A percentile compares a stretch with the other conserved stretches of the same genome.
Evolutionary conservation across 2,329 filamentous ascomycete species (phyloP).

Genomic region (Phoma sp.): DNA sequence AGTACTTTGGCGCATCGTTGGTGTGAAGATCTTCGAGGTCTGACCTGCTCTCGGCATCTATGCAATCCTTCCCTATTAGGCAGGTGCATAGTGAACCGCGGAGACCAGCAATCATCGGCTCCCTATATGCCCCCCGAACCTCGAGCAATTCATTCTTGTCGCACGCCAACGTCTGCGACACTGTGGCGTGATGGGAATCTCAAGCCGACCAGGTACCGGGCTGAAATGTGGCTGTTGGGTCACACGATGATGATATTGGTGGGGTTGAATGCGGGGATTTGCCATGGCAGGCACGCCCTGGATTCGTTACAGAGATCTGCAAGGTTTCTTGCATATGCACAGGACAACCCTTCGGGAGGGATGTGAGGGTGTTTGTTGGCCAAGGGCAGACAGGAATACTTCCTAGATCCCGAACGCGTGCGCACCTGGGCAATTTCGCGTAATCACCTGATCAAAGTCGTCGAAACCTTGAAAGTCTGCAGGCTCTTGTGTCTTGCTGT

Average conservation of each 20-base stretch:
- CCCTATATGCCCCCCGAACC: background rate
- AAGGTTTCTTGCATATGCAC: conserved; percentile 10
- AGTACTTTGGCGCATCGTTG: conserved; percentile 1
- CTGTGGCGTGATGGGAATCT: background rate
- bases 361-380: background rate
- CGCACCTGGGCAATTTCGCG: background rate
- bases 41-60: conserved; percentile 3
- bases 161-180: background rate
- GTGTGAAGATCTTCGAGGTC: conserved; percentile 1
- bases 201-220: conserved; percentile 2
- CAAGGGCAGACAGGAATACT: background rate
- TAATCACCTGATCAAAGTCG: background rate
- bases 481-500: too few species aligned
- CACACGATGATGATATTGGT: background rate
- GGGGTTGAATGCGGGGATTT: conserved; percentile 8
- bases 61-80: conserved; percentile 11
- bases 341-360: conserved; percentile 4
- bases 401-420: background rate
- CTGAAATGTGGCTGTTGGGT: background rate
- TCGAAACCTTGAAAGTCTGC: too few species aligned
- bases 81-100: conserved; percentile 7
- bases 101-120: background rate
- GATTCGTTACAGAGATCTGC: conserved; percentile 6
- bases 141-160: background rate
- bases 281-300: conserved; percentile 1